Evolutionary conservation across 2,329 filamentous ascomycete species (phyloP), one percentile per base, ranked within the genome.

Genomic region (Colletotrichum sp.): DNA sequence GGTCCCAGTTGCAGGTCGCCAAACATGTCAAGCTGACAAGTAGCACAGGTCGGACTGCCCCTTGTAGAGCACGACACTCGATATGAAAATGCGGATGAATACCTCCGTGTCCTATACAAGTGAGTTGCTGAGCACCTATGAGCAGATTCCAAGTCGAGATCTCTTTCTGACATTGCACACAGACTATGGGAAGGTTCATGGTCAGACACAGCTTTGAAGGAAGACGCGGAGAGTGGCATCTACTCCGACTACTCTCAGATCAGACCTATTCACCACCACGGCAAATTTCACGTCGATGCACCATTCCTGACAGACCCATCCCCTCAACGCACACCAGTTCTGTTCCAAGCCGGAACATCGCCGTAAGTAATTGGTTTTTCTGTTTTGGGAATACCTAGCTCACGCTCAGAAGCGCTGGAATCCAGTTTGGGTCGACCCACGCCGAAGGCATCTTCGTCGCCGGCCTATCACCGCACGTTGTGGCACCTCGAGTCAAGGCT

Each of bases 371-470:
- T 18, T 3, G 3, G 16, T 4, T 18, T 8, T 10, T 30, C 3
- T 25, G 30, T 3, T 16, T 6, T 4, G 5, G 3, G 18, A 7
- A 18, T 4, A 8, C 9, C 27, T 52, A 30, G 13, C 66, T 18
- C 15, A 16, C 6, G 8, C 8, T 5, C 15, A 4, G 10, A 0
- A 79, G 88, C 0, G 91, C 91, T 0, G 91, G 91, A 0, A 89
- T 87, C 1, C 82, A 84, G 1, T 93, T 93, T 78, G 91, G 89
- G 0, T 86, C 90, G 6, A 88, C 85, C 0, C 90, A 93, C 75
- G 91, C 91, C 4, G 91, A 93, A 82, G 90, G 88, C 3, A 90
- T 92, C 64, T 92, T 92, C 75, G 89, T 92, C 6, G 89, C 89
- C 0, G 87, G 86, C 1, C 90, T 91, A 78, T 89, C 87, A 0